phyloP scores from a whole-genome alignment of 176 grass and related monocot species.

The Raddia guianensis region DNA sequence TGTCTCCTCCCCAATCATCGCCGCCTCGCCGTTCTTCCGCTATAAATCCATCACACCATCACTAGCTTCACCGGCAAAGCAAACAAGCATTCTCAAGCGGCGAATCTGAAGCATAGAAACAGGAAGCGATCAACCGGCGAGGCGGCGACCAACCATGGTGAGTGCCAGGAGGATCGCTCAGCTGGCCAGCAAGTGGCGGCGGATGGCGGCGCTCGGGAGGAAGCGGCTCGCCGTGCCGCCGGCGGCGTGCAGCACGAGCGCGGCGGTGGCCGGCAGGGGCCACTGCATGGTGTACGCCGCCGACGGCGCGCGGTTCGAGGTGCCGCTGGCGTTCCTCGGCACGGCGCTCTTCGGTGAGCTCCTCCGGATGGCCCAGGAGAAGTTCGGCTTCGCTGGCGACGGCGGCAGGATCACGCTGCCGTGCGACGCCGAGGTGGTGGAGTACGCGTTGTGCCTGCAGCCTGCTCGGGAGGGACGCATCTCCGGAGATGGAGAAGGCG shows the following conservation, averaged over 20 bases:
- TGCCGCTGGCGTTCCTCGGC: conserved; percentile 39
- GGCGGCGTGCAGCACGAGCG: neutral
- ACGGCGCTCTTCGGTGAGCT: conserved; percentile 41
- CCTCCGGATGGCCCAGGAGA: conserved; percentile 53
- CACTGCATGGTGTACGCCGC: conserved; percentile 50
- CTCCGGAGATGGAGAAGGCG: conserved; percentile 29
- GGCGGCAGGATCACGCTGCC: conserved; percentile 50
- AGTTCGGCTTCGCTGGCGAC: conserved; percentile 42
- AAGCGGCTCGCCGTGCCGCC: neutral
- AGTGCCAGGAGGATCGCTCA: conserved; percentile 31
- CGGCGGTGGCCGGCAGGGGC: conserved; percentile 31
- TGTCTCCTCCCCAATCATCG: too few species aligned
- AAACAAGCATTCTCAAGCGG: neutral
- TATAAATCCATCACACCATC: conserved; percentile 16
- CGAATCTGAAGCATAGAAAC: neutral
- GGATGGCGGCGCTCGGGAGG: neutral
- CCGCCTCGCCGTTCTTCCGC: too few species aligned
- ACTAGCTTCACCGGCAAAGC: neutral
- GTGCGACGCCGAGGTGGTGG: conserved; percentile 29
- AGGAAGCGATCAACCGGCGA: too few species aligned
- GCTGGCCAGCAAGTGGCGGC: conserved; percentile 52
- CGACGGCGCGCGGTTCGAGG: conserved; percentile 45
- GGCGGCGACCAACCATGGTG: conserved; percentile 21
- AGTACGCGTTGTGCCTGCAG: conserved; percentile 48
- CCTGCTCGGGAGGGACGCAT: conserved; percentile 42